Base-by-base conservation (phyloP, 768 basidiomycete genomes). In the Tephrocybe rancida region DNA sequence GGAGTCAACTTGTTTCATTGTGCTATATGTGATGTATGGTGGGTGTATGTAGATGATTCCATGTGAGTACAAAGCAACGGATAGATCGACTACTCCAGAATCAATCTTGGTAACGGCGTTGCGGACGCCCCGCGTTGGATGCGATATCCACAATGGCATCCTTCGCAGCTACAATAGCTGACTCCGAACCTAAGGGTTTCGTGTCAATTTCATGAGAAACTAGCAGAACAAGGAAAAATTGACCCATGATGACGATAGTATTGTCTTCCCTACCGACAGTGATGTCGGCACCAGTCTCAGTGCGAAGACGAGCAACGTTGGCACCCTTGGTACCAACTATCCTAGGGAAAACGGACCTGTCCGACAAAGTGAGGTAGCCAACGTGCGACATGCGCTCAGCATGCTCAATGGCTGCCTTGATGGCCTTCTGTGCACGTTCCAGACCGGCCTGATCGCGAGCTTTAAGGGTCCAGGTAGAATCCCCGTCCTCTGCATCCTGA, bases 271-370 rank as follows among this genome's bases (percentile, higher is more conserved):
- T 85, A 68, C 92, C 85, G 50, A 98, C 92, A 38, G 84, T 91
- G 62, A 98, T 94, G 65, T 96, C 93, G 50, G 95, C 90, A 37
- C 92, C 91, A 48, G 90, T 96, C 71, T 94, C 93, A 47, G 81
- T 82, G 50, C 95, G 85, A 48, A 98, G 80, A 44, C 95, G 88
- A 48, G 88, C 80, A 46, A 98, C 90, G 61, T 93, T 98, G 24
- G 92, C 76, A 48, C 95, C 95, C 73, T 95, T 96, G 10, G 88
- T 73, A 34, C 95, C 95, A 57, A 98, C 93, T 61, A 98, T 95
- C 60, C 92, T 81, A 13, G 95, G 95, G 84, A 98, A 98, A 29
- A 81, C 81, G 30, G 87, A 83, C 57, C 93, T 86, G 66, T 94
- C 89, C 35, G 84, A 74, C 37, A 96, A 76, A 8, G 88, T 94